These are phyloP conservation scores for Calophaca sinica DNA, from an alignment of 306 rosid genomes.

Conservation along the genomic window DNA sequence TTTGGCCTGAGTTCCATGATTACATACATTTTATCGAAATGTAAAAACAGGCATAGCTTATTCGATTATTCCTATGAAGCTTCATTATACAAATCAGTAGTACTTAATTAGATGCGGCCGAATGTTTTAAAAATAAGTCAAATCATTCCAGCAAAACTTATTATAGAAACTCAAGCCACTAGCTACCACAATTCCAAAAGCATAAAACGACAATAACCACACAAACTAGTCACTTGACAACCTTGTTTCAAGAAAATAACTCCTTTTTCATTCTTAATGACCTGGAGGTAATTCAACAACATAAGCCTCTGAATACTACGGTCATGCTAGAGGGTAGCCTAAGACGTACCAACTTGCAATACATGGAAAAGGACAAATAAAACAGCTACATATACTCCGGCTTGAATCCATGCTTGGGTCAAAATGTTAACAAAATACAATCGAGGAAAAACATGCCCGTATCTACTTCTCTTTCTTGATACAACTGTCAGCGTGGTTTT, in stretches of 20 bases:
- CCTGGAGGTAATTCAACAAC: constrained; percentile 14
- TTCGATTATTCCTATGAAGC: no score
- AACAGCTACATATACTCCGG: neutral
- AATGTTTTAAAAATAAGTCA: neutral
- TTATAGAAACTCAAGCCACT: neutral
- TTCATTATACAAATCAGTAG: no score
- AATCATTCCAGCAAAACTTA: neutral
- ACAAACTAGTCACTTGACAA: neutral
- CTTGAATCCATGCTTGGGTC: constrained; percentile 17
- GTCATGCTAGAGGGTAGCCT: constrained; percentile 2
- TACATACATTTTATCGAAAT: no score
- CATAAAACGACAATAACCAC: neutral
- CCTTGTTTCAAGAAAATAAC: constrained; percentile 4
- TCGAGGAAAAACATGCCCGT: constrained; percentile 21
- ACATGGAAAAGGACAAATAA: neutral
- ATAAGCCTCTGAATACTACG: neutral
- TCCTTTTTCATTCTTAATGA: constrained; percentile 25
- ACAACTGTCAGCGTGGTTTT: constrained; percentile 45
- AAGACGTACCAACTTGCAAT: constrained; percentile 19
- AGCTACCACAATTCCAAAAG: neutral
- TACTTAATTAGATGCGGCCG: no score
- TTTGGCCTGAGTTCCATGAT: no score
- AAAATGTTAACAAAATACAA: constrained; percentile 31
- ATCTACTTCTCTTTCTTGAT: constrained; percentile 36
- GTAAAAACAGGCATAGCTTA: no score